Evolutionary conservation across 345 rosid genomes (phyloP).

Genomic region (Pseudoturritis turrita): DNA sequence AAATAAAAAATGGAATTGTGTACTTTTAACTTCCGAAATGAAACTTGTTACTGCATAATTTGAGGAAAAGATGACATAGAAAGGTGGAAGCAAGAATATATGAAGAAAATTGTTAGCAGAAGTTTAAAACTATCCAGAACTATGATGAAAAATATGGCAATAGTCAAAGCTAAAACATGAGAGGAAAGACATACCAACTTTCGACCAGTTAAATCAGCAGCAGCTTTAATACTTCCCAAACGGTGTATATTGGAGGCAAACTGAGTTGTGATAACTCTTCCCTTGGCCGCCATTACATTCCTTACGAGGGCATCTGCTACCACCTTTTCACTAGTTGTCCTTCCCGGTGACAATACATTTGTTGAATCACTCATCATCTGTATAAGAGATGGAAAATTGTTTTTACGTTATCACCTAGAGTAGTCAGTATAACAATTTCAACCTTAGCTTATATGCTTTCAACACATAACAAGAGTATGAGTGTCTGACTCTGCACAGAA

Average conservation of each 20-base stretch:
- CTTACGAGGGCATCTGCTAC: conserved; percentile 83
- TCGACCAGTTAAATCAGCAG: conserved; percentile 90
- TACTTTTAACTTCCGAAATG: background rate
- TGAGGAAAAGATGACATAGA: background rate
- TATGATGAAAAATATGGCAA: background rate
- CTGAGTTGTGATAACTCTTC: conserved; percentile 94
- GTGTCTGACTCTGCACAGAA: background rate
- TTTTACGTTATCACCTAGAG: background rate
- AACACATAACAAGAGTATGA: background rate
- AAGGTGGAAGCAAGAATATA: background rate
- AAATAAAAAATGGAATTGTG: background rate
- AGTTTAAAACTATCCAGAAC: background rate
- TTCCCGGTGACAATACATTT: conserved; percentile 92
- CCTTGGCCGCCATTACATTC: conserved; percentile 75
- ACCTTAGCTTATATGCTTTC: background rate
- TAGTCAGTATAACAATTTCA: background rate
- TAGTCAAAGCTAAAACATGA: background rate
- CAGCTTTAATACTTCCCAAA: conserved; percentile 96
- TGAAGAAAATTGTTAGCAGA: background rate
- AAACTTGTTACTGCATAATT: background rate
- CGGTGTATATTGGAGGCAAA: conserved; percentile 97
- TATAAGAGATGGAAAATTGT: background rate
- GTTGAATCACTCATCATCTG: conserved; percentile 99
- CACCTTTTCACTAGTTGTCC: conserved; percentile 78
- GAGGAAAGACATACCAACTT: conserved; percentile 59